Base-by-base conservation (phyloP, 1,284 basidiomycete genomes). In the Pterula multifida region DNA sequence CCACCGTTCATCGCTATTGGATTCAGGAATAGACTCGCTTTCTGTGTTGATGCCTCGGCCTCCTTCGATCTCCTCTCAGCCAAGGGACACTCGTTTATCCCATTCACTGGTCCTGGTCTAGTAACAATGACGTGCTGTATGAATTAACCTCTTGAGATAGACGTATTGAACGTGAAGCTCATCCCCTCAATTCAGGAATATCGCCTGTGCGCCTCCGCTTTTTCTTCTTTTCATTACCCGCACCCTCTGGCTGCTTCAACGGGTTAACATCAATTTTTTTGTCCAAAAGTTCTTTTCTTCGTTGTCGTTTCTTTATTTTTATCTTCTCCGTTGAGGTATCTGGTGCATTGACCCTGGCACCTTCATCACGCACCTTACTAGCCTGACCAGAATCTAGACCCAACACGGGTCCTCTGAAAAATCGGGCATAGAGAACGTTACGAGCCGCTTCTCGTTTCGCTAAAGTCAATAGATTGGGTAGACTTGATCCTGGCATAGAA, bases 371-470 rank as follows among this genome's bases (percentile, higher is more conserved):
- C 9, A 11, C 32, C n/a, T 35, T 35, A 35, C n/a, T 42, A 6
- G 9, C 39, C 9, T 6, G 28, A 15, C 6, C 21, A 22, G 39
- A n/a, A 51, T 78, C 72, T 9, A 75, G 71, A 3, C 73, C 71
- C 47, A 84, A 61, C 35, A 83, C 65, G 28, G 85, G 74, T 0
- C 90, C 90, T 21, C 84, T 76, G 59, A 86, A 84, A 63, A 95
- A 95, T 49, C 74, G 72, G 1, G 87, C 75, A 62, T 95, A 95
- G 1, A 95, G 71, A 26, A 72, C 73, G 24, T 77, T 70, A 52
- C 75, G 76, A 0, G 90, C 91, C 13, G 85, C 78, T 57, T 91
- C 87, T 49, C 82, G 73, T 63, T 90, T 90, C 3, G 85, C 83
- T 1, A 70, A 64, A 0, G 79, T 73, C 49, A 89, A 64, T 11